Percentiles rank a stretch among this genome's conserved stretches.
phyloP scores from a whole-genome alignment of 2,329 filamentous ascomycete genomes.

The Microcyclosporella mali region DNA sequence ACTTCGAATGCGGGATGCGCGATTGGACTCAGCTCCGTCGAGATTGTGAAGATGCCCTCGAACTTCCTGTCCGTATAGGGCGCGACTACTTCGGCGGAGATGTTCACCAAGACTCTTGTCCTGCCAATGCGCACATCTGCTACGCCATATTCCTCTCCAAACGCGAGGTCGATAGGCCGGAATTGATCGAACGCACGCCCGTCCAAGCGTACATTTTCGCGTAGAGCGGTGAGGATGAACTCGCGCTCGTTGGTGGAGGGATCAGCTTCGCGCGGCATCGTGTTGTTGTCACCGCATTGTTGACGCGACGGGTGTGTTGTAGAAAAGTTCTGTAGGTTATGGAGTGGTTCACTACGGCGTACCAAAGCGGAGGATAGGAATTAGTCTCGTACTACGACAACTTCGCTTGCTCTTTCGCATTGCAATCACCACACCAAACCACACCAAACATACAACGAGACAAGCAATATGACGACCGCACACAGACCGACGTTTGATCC shows the following conservation, averaged over 20 bases:
- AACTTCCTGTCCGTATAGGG: constrained; percentile 86
- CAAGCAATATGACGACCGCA: constrained; percentile 46
- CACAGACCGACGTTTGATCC: constrained; percentile 94
- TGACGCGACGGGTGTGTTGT: neutral
- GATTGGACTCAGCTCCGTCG: constrained; percentile 87
- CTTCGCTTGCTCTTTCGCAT: neutral
- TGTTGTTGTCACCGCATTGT: constrained; percentile 19
- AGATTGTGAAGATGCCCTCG: constrained; percentile 90
- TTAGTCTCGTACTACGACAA: no score
- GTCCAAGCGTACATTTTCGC: constrained; percentile 76
- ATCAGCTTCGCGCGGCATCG: constrained; percentile 87
- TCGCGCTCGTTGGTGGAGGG: constrained; percentile 82
- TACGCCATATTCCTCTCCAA: constrained; percentile 86
- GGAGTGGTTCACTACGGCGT: constrained; percentile 5
- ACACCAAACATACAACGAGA: neutral
- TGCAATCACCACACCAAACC: neutral
- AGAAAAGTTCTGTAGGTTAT: constrained; percentile 2
- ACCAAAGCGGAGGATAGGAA: neutral
- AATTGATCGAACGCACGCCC: constrained; percentile 75
- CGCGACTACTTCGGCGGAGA: constrained; percentile 80
- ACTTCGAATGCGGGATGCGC: constrained; percentile 84
- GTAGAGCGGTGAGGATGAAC: constrained; percentile 77
- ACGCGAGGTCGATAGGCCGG: constrained; percentile 67
- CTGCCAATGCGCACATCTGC: constrained; percentile 83
- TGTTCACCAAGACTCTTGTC: constrained; percentile 79